Conservation (phyloP, 2,329 filamentous ascomycete species). For the Hypomyces rosellus region DNA sequence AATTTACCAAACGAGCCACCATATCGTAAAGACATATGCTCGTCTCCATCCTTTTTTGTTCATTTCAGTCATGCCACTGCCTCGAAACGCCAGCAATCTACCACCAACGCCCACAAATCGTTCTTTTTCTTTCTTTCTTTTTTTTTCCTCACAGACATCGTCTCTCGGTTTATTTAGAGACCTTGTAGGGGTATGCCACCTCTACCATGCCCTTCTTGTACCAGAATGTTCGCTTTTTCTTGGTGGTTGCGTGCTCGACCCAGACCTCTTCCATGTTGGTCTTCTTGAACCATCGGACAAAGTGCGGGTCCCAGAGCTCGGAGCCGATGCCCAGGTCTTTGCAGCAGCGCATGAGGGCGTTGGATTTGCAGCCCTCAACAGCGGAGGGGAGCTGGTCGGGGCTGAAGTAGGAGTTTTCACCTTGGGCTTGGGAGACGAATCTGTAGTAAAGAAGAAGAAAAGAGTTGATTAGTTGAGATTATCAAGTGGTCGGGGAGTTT, state of each 20-base stretch:
- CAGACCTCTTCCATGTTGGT: slow-evolving; percentile 71
- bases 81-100: background rate
- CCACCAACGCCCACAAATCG: background rate
- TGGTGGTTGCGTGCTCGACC: slow-evolving; percentile 80
- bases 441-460: slow-evolving; percentile 37
- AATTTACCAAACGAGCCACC: background rate
- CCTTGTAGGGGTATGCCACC: slow-evolving; percentile 56
- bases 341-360: slow-evolving; percentile 95
- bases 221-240: slow-evolving; percentile 87
- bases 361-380: slow-evolving; percentile 95
- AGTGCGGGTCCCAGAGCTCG: slow-evolving; percentile 94
- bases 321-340: slow-evolving; percentile 94
- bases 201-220: slow-evolving; percentile 71
- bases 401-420: slow-evolving; percentile 90
- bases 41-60: background rate
- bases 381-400: slow-evolving; percentile 88
- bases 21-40: too few species aligned
- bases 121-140: background rate
- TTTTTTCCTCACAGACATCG: background rate
- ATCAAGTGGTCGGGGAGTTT: background rate
- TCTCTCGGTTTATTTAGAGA: slow-evolving; percentile 14
- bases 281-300: slow-evolving; percentile 75
- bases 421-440: slow-evolving; percentile 84
- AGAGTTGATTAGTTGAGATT: background rate
- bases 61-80: background rate